phyloP scores from a whole-genome alignment of 1,284 basidiomycete species.

The Wolfiporia cocos region DNA sequence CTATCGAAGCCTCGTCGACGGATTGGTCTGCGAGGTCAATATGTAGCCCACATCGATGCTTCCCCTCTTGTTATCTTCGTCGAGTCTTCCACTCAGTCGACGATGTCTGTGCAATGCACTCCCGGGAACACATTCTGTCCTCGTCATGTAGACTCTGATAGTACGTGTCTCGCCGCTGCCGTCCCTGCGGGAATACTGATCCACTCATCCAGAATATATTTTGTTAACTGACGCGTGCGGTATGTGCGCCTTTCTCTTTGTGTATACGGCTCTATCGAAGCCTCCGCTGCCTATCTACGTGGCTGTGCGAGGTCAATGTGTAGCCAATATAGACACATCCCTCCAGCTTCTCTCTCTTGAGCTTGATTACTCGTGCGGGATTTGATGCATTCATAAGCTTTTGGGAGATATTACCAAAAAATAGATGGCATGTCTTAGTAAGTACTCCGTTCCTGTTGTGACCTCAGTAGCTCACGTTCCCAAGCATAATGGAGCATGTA shows the following conservation, averaged over 20 bases:
- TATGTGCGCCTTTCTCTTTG: conserved; percentile 1
- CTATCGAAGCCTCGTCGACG: conserved; percentile 59
- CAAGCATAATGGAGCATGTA: no score
- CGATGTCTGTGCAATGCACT: not conserved
- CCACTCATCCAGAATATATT: not conserved
- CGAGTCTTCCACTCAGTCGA: not conserved
- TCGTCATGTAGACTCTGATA: no score
- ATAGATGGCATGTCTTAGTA: no score
- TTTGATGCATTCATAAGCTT: not conserved
- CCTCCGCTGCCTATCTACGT: conserved; percentile 37
- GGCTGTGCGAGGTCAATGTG: conserved; percentile 21
- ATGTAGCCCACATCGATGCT: conserved; percentile 40
- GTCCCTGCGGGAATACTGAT: no score
- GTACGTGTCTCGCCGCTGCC: no score
- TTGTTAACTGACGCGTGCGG: no score
- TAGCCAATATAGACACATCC: conserved; percentile 7
- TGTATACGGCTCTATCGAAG: conserved; percentile 52
- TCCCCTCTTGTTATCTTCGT: conserved; percentile 1
- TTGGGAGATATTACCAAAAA: not conserved
- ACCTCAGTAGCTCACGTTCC: no score
- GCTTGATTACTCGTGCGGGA: conserved; percentile 3
- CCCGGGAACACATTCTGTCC: conserved; percentile 1
- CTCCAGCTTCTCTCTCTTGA: conserved; percentile 1
- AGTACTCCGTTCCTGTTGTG: no score
- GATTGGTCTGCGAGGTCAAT: conserved; percentile 20